Percentiles rank a stretch among this genome's conserved stretches.
phyloP scores from a whole-genome alignment of 2,329 filamentous ascomycete species.

The Davidsoniella neocaledoniae region DNA sequence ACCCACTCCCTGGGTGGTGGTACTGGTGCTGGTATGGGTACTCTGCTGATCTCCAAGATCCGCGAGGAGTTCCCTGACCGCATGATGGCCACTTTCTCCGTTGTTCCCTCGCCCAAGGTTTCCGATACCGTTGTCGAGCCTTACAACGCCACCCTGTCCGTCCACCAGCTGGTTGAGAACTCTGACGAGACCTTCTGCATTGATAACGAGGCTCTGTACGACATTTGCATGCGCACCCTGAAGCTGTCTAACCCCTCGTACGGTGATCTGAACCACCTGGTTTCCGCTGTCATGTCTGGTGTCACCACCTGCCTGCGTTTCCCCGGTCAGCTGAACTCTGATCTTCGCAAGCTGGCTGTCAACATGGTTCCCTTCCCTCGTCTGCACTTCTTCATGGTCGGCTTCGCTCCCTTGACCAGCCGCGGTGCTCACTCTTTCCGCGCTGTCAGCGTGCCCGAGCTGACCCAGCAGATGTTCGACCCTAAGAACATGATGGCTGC shows the following conservation, averaged over 20 bases:
- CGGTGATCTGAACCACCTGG: constrained; percentile 97
- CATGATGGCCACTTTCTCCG: constrained; percentile 99
- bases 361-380: constrained; percentile 99
- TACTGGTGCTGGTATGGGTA: constrained; percentile 99
- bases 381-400: constrained; percentile 99
- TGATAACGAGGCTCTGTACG: constrained; percentile 99
- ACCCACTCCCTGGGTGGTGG: constrained; percentile 99
- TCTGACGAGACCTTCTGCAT: constrained; percentile 99
- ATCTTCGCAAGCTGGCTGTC: constrained; percentile 96
- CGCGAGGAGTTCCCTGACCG: constrained; percentile 99
- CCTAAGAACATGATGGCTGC: constrained; percentile 99
- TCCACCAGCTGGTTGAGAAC: constrained; percentile 99
- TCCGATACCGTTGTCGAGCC: constrained; percentile 99
- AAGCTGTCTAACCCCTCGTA: constrained; percentile 98
- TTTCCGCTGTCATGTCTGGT: constrained; percentile 98
- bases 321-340: constrained; percentile 99
- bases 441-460: constrained; percentile 89
- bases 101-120: constrained; percentile 97
- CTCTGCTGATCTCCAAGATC: constrained; percentile 98
- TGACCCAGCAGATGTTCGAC: constrained; percentile 99
- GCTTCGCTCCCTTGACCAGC: constrained; percentile 95
- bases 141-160: constrained; percentile 97
- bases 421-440: constrained; percentile 79
- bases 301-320: constrained; percentile 98
- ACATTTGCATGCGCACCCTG: constrained; percentile 99